Evolutionary conservation across 2,329 filamentous ascomycete species (phyloP).

Genomic region (Bipolaris victoriae): DNA sequence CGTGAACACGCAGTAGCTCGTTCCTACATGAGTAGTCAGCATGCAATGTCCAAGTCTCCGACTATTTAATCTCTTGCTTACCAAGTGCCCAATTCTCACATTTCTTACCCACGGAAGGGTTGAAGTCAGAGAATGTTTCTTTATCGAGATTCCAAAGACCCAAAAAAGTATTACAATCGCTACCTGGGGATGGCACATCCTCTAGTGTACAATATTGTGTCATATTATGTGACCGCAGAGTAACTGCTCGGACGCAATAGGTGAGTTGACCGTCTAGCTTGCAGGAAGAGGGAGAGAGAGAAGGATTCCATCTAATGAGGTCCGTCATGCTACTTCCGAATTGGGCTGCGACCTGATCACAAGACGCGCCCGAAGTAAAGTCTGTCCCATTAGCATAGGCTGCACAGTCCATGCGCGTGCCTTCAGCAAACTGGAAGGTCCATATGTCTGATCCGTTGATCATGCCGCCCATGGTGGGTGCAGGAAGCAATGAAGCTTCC

Average conservation of each 20-base stretch:
- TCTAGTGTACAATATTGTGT: too few species aligned
- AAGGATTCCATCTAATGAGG: too few species aligned
- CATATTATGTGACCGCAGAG: too few species aligned
- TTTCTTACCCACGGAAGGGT: not conserved
- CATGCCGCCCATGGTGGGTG: not conserved
- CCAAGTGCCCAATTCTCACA: not conserved
- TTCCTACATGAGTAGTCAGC: not conserved
- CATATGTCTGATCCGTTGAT: not conserved
- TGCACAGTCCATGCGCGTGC: not conserved
- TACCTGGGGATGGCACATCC: too few species aligned
- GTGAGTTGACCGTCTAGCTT: too few species aligned
- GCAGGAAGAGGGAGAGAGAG: too few species aligned
- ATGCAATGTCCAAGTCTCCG: not conserved
- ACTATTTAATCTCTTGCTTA: not conserved
- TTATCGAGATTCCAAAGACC: too few species aligned
- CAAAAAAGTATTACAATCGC: too few species aligned
- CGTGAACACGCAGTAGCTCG: not conserved
- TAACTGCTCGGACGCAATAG: too few species aligned
- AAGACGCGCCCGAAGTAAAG: not conserved
- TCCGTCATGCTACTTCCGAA: too few species aligned
- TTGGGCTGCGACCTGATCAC: too few species aligned
- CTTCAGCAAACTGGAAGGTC: not conserved
- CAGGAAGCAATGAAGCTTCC: not conserved
- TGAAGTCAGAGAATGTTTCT: too few species aligned
- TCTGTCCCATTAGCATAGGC: not conserved